These are phyloP conservation scores for Phytophthora idaei DNA, from an alignment of 352 stramenopile species.

Conservation along the genomic window DNA sequence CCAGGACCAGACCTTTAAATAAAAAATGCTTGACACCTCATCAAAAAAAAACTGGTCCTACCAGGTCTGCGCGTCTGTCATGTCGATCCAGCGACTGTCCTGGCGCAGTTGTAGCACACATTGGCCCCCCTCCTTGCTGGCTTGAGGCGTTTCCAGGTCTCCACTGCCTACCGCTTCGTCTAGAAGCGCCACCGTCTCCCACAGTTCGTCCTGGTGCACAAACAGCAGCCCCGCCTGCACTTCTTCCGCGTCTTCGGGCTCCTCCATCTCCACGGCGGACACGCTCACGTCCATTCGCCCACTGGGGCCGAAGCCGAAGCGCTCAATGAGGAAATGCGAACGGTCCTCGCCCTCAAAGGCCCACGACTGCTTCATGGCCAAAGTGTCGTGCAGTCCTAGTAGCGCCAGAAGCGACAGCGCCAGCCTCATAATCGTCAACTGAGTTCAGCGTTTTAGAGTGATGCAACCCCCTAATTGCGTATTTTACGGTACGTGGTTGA, in stretches of 20 bases:
- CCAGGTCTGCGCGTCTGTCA: constrained; percentile 60
- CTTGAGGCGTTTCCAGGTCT: constrained; percentile 18
- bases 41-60: constrained; percentile 9
- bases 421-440: constrained; percentile 1
- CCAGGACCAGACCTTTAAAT: neutral
- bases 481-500: neutral
- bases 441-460: neutral
- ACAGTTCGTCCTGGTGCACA: constrained; percentile 67
- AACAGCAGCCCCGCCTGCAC: constrained; percentile 63
- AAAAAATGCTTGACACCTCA: neutral
- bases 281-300: constrained; percentile 82
- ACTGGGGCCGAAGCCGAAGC: constrained; percentile 82
- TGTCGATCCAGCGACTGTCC: constrained; percentile 65
- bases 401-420: constrained; percentile 11
- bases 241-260: constrained; percentile 1
- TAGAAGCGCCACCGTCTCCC: constrained; percentile 56
- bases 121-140: constrained; percentile 16
- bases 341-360: constrained; percentile 71
- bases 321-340: constrained; percentile 88
- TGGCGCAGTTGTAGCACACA: constrained; percentile 57
- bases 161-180: constrained; percentile 35
- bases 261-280: constrained; percentile 43
- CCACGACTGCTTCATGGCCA: constrained; percentile 83
- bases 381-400: constrained; percentile 1
- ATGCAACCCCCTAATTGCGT: neutral